Evolutionary conservation across 1,284 basidiomycete species (phyloP).

Genomic region (Lentinula novae-zelandiae): DNA sequence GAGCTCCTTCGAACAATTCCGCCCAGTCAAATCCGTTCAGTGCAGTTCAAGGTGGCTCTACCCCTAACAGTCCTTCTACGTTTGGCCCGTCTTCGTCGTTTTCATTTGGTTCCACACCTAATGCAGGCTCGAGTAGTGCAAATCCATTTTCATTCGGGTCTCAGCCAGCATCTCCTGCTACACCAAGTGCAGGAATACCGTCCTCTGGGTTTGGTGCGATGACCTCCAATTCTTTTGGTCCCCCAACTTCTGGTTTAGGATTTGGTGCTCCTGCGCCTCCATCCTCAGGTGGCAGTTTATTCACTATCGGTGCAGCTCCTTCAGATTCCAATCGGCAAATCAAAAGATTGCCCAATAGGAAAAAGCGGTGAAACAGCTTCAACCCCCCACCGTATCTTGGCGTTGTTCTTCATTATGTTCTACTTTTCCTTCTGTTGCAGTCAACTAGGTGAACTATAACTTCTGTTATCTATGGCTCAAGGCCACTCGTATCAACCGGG

Average conservation of each 20-base stretch:
- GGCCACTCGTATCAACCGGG: constrained; percentile 4
- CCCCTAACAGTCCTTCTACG: constrained; percentile 54
- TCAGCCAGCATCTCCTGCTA: constrained; percentile 58
- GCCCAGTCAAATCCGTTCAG: constrained; percentile 39
- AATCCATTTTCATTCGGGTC: constrained; percentile 14
- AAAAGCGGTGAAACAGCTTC: constrained; percentile 17
- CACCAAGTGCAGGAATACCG: constrained; percentile 31
- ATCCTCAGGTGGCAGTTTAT: constrained; percentile 37
- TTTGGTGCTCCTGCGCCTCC: constrained; percentile 31
- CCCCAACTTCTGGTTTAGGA: constrained; percentile 17
- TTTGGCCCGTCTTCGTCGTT: constrained; percentile 39
- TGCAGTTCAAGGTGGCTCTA: constrained; percentile 34
- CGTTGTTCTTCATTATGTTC: neutral
- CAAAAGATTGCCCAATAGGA: constrained; percentile 50
- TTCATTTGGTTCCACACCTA: constrained; percentile 36
- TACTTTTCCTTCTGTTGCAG: neutral
- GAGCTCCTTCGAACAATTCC: constrained; percentile 27
- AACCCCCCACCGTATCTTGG: neutral
- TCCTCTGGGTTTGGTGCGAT: constrained; percentile 34
- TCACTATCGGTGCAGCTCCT: constrained; percentile 55
- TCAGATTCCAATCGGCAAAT: constrained; percentile 37
- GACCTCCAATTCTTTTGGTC: constrained; percentile 3
- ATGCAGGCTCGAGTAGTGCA: neutral
- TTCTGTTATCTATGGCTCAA: constrained; percentile 8
- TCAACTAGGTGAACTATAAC: neutral